Conservation (phyloP, 495 filamentous ascomycete species). For the Jackrogersella multiformis region DNA sequence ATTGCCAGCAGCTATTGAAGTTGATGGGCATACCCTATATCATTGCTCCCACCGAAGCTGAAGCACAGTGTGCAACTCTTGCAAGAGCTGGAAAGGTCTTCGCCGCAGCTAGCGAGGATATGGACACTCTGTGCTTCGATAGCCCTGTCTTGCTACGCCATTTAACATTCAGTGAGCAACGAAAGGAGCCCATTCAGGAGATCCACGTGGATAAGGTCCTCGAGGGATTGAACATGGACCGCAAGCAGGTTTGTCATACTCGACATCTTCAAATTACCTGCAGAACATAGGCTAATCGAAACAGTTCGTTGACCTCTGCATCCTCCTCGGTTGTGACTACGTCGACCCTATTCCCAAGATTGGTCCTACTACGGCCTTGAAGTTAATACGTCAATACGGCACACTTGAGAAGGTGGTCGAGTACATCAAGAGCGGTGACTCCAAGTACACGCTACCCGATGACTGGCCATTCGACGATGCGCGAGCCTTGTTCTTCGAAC, state of each 20-base stretch:
- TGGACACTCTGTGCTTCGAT: conserved; percentile 98
- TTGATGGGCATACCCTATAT: conserved; percentile 98
- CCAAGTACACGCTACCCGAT: conserved; percentile 83
- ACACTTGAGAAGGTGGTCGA: conserved; percentile 87
- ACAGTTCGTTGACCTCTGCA: conserved; percentile 96
- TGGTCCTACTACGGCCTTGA: conserved; percentile 88
- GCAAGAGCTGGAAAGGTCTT: conserved; percentile 95
- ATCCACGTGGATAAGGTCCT: conserved; percentile 86
- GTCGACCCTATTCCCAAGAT: conserved; percentile 94
- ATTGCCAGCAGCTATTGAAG: conserved; percentile 88
- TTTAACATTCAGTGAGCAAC: conserved; percentile 94
- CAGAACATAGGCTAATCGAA: conserved; percentile 1
- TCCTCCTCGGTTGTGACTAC: conserved; percentile 97
- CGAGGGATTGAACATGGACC: conserved; percentile 85
- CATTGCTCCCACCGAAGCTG: conserved; percentile 93
- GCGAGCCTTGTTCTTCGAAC: conserved; percentile 86
- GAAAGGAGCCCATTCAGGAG: conserved; percentile 97
- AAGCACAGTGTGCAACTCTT: conserved; percentile 93
- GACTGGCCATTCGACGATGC: conserved; percentile 96
- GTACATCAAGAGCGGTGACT: conserved; percentile 74
- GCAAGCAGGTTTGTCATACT: conserved; percentile 76
- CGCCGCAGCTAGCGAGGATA: conserved; percentile 95
- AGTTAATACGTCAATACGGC: conserved; percentile 89
- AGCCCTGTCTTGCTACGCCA: conserved; percentile 90
- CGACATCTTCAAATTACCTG: background rate